Evolutionary conservation across 2,329 filamentous ascomycete species (phyloP).

Genomic region (Phaeophleospora eucalypticola): DNA sequence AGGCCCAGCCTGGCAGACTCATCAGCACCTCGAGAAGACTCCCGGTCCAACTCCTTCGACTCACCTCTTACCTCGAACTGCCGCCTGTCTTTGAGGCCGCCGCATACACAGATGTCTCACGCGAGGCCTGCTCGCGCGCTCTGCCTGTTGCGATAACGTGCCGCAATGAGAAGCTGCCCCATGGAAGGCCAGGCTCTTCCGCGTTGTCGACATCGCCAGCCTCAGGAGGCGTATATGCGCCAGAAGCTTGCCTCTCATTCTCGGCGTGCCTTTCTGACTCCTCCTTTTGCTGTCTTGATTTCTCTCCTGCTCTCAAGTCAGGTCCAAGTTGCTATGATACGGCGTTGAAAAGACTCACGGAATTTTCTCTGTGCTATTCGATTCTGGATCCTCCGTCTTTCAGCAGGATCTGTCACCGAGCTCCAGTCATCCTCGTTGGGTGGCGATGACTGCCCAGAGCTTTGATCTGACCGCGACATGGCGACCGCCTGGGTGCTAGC

Average conservation of each 20-base stretch:
- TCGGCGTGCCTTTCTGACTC: slow-evolving; percentile 59
- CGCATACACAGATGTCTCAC: slow-evolving; percentile 38
- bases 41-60: slow-evolving; percentile 5
- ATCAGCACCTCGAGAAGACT: slow-evolving; percentile 1
- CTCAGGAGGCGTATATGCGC: slow-evolving; percentile 60
- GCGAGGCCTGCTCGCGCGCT: slow-evolving; percentile 42
- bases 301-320: slow-evolving; percentile 55
- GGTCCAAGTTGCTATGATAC: neutral
- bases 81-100: slow-evolving; percentile 36
- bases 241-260: slow-evolving; percentile 61
- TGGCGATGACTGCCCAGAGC: slow-evolving; percentile 9
- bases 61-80: slow-evolving; percentile 37
- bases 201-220: slow-evolving; percentile 53
- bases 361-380: slow-evolving; percentile 72
- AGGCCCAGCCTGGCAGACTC: slow-evolving; percentile 34
- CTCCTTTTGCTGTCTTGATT: slow-evolving; percentile 64
- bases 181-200: slow-evolving; percentile 63
- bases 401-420: slow-evolving; percentile 64
- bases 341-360: slow-evolving; percentile 49
- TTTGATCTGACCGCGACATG: slow-evolving; percentile 22
- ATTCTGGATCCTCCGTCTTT: slow-evolving; percentile 71
- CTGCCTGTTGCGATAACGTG: slow-evolving; percentile 46
- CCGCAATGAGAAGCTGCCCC: slow-evolving; percentile 64
- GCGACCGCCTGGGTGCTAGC: slow-evolving; percentile 4
- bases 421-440: slow-evolving; percentile 61